Evolutionary conservation across 1,139 yeast genomes (phyloP), one percentile per base, ranked within the genome.

Genomic region (Yamadazyma aaseri): DNA sequence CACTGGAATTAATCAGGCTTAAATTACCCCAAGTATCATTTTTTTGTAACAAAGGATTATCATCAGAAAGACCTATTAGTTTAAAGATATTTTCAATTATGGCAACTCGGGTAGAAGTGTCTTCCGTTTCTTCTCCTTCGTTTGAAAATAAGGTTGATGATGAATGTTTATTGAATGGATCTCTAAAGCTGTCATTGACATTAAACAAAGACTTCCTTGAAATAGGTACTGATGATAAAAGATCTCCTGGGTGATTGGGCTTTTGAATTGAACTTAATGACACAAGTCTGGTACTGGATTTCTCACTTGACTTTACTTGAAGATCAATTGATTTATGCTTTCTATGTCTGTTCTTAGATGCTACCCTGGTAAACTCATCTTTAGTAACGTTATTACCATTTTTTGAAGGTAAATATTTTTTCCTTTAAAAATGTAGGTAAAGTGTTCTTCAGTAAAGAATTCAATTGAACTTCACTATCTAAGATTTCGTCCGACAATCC

Each of bases 401-500:
- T n/a, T 15, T 10, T 8, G 10, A 11, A 9, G 37, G 38, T 10
- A 33, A 23, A 32, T 40, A 44, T 32, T 67, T 65, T 32, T 73
- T 83, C 83, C 36, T 65, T 65, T 17, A 82, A 59, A 56, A 82
- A 81, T 5, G 71, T 58, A 0, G 97, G 96, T 13, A 87, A 56
- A 10, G 42, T 38, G 1, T 45, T 47, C 14, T 61, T 56, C 1
- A 71, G 62, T 6, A 61, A 54, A 20, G 65, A 57, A 53, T 92
- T 92, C 34, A 92, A 63, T 14, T 70, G 67, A 4, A 75, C 61
- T 53, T 92, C 98, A 12, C 90, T 81, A 36, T 82, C 80, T 46
- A 86, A 74, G 25, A 92, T 80, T 49, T 89, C 96, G 17, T 77
- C 69, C 0, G 97, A 87, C 21, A 92, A 62, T 0, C 96, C 96